Base-by-base conservation (phyloP, 1,284 basidiomycete species). In the Prillingera fragicola region DNA sequence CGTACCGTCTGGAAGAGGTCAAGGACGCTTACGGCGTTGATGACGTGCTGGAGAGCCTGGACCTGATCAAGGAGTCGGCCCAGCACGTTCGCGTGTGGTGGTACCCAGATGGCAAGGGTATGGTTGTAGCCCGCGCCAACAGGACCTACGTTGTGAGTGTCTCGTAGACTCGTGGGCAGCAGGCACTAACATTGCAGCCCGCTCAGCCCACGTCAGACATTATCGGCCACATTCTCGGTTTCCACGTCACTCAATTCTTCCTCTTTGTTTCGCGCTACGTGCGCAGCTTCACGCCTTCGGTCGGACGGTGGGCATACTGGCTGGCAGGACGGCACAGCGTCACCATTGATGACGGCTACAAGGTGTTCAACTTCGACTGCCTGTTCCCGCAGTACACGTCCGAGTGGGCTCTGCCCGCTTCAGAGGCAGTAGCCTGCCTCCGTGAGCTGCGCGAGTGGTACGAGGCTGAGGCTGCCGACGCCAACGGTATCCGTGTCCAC, bases 41-140 rank as follows among this genome's bases (percentile, higher is more conserved):
- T 24, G 66, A 67, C 27, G 71, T 77, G 35, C 60, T 75, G 31
- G 67, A 68, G 21, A 72, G 81, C n/a, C 59, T 64, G 47, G 66
- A 66, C 53, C 52, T 53, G 59, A 73, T 92, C 58, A 81, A 78
- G 27, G 63, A 67, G 38, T 77, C 79, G 36, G 82, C 85, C 1
- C 81, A 97, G 70, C 90, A 96, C 67, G 86, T 88, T 19, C 78
- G 89, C n/a, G 77, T 91, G 23, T 92, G 88, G 86, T 98, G 92
- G 91, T 95, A 85, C 72, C 89, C 92, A 2, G 83, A 86, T 46
- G 80, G 82, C 15, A 80, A 83, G 50, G 75, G 74, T 27, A 76
- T 91, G 45, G 81, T 88, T 31, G 78, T 88, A 43, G 84, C 83
- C 57, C 76, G 81, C 51, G 78, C 84, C 31, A 80, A 88, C 67